Percentiles rank a stretch among this genome's conserved stretches.
These are phyloP conservation scores for Lachancea dasiensis DNA, from an alignment of 805 yeast genomes.

Conservation along the genomic window DNA sequence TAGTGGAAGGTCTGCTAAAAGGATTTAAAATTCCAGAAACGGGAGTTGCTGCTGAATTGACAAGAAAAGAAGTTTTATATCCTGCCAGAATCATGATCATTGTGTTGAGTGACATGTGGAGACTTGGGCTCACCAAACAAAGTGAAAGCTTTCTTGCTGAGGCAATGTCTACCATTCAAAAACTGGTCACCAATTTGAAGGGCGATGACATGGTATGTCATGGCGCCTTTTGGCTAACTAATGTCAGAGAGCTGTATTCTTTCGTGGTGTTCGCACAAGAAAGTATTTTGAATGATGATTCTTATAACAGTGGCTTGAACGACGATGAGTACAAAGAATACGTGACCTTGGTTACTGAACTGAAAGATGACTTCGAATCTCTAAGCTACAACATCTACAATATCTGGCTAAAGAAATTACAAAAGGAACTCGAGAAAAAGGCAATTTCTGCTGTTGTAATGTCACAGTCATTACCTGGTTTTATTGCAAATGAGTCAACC, in stretches of 20 bases:
- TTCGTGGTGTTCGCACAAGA: conserved; percentile 91
- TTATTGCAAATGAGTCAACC: conserved; percentile 74
- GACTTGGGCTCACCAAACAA: conserved; percentile 87
- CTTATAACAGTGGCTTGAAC: conserved; percentile 75
- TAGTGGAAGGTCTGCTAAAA: conserved; percentile 77
- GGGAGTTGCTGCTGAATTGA: conserved; percentile 73
- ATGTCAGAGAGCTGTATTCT: conserved; percentile 90
- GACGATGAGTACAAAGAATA: conserved; percentile 88
- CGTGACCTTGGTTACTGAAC: conserved; percentile 79
- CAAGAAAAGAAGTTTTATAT: conserved; percentile 86
- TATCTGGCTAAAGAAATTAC: conserved; percentile 95
- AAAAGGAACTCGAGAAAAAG: conserved; percentile 82
- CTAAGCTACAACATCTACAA: conserved; percentile 90
- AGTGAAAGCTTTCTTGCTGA: conserved; percentile 88
- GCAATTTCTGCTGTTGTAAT: conserved; percentile 92
- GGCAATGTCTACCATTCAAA: conserved; percentile 80
- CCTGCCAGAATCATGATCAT: conserved; percentile 94
- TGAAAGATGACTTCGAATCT: conserved; percentile 89
- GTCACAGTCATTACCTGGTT: conserved; percentile 94
- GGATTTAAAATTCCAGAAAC: conserved; percentile 83
- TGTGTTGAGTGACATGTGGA: conserved; percentile 95
- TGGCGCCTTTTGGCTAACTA: conserved; percentile 97
- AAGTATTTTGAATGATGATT: conserved; percentile 81
- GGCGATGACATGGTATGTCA: conserved; percentile 85
- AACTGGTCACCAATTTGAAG: conserved; percentile 66